Evolutionary conservation across 257 asterid genomes (phyloP).

Genomic region (Thymus quinquecostatus): DNA sequence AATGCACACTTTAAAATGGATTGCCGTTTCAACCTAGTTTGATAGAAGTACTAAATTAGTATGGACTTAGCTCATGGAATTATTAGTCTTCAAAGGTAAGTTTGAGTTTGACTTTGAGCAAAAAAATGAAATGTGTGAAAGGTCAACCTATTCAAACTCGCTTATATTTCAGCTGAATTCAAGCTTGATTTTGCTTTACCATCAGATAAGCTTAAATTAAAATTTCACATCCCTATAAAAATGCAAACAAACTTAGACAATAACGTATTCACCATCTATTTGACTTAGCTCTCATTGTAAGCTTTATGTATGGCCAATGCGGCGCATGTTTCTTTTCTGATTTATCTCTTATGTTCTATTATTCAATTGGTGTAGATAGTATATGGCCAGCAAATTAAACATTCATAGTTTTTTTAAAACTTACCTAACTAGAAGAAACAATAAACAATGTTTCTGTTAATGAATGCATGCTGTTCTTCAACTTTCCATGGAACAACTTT

Average conservation of each 20-base stretch:
- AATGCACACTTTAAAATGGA: background rate
- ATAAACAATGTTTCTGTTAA: background rate
- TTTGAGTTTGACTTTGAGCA: background rate
- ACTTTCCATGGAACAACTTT: slow-evolving; percentile 11
- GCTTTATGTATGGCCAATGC: background rate
- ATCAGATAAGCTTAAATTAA: background rate
- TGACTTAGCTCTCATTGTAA: background rate
- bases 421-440: slow-evolving; percentile 8
- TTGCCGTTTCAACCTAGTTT: background rate
- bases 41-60: background rate
- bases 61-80: background rate
- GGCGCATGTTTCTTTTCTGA: background rate
- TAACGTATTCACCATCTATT: no score
- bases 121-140: background rate
- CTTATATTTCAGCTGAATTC: background rate
- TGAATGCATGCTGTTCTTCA: background rate
- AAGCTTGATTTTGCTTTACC: slow-evolving; percentile 1
- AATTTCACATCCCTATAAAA: background rate
- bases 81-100: background rate
- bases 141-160: background rate
- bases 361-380: background rate
- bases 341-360: background rate
- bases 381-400: background rate
- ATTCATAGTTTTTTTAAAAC: background rate
- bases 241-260: background rate